These are phyloP conservation scores for Oryza meyeriana DNA, from an alignment of 176 grass and related monocot genomes.

Conservation along the genomic window DNA sequence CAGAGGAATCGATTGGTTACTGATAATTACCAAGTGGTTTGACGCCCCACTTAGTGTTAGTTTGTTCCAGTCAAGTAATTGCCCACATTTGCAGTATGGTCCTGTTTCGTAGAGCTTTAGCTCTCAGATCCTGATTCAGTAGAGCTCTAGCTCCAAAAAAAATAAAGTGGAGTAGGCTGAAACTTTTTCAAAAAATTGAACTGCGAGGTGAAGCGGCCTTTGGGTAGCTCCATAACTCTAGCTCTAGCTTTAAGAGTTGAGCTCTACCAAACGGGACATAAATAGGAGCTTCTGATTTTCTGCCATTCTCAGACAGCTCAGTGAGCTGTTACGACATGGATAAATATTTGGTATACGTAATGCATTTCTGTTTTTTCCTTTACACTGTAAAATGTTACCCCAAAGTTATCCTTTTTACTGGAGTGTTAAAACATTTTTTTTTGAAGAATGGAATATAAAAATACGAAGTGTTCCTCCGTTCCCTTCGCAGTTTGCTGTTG, in stretches of 20 bases:
- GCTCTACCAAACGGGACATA: no score
- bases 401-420: neutral
- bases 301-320: neutral
- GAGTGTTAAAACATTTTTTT: neutral
- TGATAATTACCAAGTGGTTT: slow-evolving; percentile 55
- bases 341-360: neutral
- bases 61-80: slow-evolving; percentile 2
- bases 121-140: no score
- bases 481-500: neutral
- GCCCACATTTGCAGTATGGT: neutral
- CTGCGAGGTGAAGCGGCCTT: no score
- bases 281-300: neutral
- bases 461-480: neutral
- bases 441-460: neutral
- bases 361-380: slow-evolving; percentile 7
- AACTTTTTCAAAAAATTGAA: no score
- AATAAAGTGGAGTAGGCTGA: no score
- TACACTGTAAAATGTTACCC: neutral
- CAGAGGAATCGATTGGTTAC: slow-evolving; percentile 69
- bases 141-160: no score
- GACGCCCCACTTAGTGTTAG: slow-evolving; percentile 10
- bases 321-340: neutral
- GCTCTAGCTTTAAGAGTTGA: no score
- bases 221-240: no score
- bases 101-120: no score